Evolutionary conservation across 1,284 basidiomycete species (phyloP), one percentile per base, ranked within the genome.

Genomic region (Peniophora sp.): DNA sequence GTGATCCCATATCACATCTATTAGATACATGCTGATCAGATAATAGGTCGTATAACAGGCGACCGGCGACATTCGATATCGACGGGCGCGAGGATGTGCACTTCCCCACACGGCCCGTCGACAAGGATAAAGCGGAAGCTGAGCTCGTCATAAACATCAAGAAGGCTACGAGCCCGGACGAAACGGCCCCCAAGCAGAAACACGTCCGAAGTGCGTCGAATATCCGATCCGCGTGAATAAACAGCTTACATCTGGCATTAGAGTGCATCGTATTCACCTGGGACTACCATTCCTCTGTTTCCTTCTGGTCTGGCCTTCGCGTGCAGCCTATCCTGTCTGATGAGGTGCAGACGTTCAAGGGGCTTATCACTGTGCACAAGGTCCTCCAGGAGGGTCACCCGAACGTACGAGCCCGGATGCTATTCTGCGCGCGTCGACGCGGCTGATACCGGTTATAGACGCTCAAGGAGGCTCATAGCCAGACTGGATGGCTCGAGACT

Each of bases 211-310:
- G 93, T 96, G 67, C 65, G 91, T 79, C 51, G 55, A 16, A 41
- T 41, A 20, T 12, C 19, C 24, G 17, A 63, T 48, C 23, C 48
- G 49, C 20, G 14, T 23, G 48, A 20, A 25, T 20, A 38, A 46
- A 20, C 24, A n/a, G 16, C 14, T 43, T 39, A 34, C 19, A 23
- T 44, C 41, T 41, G 24, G 14, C 20, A 39, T 17, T 65, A 97
- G 94, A 96, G 73, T 92, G 89, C 61, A 96, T 97, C 65, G 91
- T 97, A 32, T 97, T 94, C 69, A 97, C 94, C 14, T 97, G 94
- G 94, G 94, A 97, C 67, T 97, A 97, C 64, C 93, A 96, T 64
- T 89, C 91, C n/a, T 96, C 93, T 36, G 84, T 92, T 60, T 94
- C 93, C 6, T 95, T 97, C 63, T 97, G 95, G 95, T 93, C 90